phyloP scores from a whole-genome alignment of 2,329 filamentous ascomycete species.

The Fusarium pininemorale region DNA sequence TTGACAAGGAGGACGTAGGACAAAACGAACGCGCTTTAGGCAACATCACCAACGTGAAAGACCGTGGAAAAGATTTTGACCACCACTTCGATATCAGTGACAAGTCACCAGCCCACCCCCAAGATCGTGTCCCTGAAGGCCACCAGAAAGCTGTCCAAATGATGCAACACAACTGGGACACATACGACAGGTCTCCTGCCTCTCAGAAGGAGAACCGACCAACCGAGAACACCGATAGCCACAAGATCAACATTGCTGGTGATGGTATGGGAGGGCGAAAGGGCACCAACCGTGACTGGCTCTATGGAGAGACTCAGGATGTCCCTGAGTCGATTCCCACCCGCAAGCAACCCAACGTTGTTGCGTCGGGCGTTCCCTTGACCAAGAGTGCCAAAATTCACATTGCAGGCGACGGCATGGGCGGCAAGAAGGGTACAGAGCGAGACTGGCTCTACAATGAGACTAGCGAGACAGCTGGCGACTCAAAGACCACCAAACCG shows the following conservation, averaged over 20 bases:
- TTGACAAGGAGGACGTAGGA: slow-evolving; percentile 63
- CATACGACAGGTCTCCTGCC: slow-evolving; percentile 64
- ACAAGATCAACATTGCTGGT: slow-evolving; percentile 59
- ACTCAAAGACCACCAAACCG: slow-evolving; percentile 33
- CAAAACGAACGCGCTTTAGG: slow-evolving; percentile 61
- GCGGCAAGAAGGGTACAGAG: slow-evolving; percentile 62
- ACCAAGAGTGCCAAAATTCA: slow-evolving; percentile 44
- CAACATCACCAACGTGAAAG: slow-evolving; percentile 76
- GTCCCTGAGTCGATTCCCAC: slow-evolving; percentile 36
- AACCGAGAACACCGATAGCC: slow-evolving; percentile 56
- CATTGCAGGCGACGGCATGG: slow-evolving; percentile 72
- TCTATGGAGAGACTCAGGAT: slow-evolving; percentile 54
- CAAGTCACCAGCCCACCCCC: slow-evolving; percentile 62
- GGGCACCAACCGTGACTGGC: slow-evolving; percentile 65
- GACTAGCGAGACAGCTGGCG: slow-evolving; percentile 48
- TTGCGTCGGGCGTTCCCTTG: slow-evolving; percentile 21
- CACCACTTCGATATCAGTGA: slow-evolving; percentile 82
- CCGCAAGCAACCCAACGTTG: slow-evolving; percentile 30
- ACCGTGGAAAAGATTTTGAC: slow-evolving; percentile 79
- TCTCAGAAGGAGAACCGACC: slow-evolving; percentile 62
- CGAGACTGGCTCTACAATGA: slow-evolving; percentile 67
- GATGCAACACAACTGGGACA: slow-evolving; percentile 73
- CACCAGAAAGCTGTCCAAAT: slow-evolving; percentile 76
- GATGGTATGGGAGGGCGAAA: slow-evolving; percentile 74
- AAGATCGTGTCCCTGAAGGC: slow-evolving; percentile 62